phyloP scores from a whole-genome alignment of 73 alveolate genomes.

The Effrenium voratum region DNA sequence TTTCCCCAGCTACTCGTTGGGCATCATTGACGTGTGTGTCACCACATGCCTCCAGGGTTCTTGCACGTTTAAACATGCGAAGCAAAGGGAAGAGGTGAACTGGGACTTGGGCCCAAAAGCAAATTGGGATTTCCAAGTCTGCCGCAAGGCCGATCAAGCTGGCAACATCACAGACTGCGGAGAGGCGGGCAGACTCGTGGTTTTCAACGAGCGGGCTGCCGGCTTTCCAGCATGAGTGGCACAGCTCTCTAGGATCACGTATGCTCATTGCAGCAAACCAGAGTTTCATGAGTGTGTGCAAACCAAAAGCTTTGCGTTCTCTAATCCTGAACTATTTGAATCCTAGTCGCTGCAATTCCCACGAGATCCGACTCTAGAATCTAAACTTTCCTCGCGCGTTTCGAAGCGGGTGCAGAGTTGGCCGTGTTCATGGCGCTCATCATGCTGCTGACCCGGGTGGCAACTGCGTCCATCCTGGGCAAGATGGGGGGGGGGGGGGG shows the following conservation, averaged over 20 bases:
- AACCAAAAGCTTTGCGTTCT: neutral
- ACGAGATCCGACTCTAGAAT: too few relatives aligned
- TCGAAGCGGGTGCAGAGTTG: neutral
- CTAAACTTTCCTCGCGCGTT: too few relatives aligned
- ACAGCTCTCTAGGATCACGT: too few relatives aligned
- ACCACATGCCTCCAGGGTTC: neutral
- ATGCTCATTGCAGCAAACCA: neutral
- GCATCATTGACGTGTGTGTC: neutral
- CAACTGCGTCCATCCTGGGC: constrained; percentile 5
- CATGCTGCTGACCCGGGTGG: neutral
- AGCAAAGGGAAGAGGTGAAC: neutral
- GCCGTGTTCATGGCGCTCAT: neutral
- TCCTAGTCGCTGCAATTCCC: too few relatives aligned
- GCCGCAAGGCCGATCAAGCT: neutral
- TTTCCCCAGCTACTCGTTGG: neutral
- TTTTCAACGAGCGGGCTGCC: too few relatives aligned
- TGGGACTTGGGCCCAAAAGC: neutral
- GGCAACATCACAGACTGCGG: neutral
- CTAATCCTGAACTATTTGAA: too few relatives aligned
- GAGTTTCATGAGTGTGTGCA: neutral
- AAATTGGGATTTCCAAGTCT: neutral
- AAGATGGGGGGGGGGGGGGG: neutral
- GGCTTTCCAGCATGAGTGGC: too few relatives aligned
- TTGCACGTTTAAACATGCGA: neutral
- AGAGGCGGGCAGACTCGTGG: neutral